A percentile compares a stretch with the other conserved stretches of the same genome.
Evolutionary conservation across 75 land plant genomes (phyloP).

Genomic region (Isoetes taiwanensis): DNA sequence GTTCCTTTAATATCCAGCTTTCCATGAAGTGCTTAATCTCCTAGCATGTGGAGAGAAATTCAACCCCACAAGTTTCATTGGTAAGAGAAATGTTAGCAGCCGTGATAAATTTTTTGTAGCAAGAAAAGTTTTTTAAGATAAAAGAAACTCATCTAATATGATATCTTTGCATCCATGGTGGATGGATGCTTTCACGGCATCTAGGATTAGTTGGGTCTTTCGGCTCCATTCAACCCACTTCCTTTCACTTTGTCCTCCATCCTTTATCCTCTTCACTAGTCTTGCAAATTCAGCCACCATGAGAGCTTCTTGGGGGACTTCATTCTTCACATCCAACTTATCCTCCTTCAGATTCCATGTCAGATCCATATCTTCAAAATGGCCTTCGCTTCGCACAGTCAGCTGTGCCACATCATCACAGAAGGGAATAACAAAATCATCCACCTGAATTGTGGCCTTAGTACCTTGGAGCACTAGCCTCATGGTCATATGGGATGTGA

Average conservation of each 20-base stretch:
- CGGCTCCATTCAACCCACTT: constrained; percentile 43
- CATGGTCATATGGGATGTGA: constrained; percentile 50
- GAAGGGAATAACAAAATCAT: constrained; percentile 57
- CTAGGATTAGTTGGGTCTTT: constrained; percentile 54
- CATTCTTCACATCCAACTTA: constrained; percentile 24
- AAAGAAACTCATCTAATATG: too few relatives aligned
- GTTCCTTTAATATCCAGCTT: too few relatives aligned
- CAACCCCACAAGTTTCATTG: too few relatives aligned
- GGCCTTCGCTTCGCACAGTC: background rate
- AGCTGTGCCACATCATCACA: constrained; percentile 16
- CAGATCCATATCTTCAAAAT: constrained; percentile 10
- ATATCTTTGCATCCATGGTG: constrained; percentile 24
- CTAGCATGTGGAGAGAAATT: too few relatives aligned
- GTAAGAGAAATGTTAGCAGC: too few relatives aligned
- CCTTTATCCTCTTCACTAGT: constrained; percentile 30
- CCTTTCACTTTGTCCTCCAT: constrained; percentile 21
- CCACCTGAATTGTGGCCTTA: constrained; percentile 27
- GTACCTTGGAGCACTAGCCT: constrained; percentile 28
- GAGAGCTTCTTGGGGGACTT: constrained; percentile 51
- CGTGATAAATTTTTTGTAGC: too few relatives aligned
- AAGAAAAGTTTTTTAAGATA: too few relatives aligned
- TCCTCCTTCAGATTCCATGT: constrained; percentile 36
- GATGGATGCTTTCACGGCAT: constrained; percentile 58
- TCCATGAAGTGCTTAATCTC: too few relatives aligned
- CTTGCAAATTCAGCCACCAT: constrained; percentile 64